Evolutionary conservation across 257 asterid genomes (phyloP).

Genomic region (Solanum peruvianum): DNA sequence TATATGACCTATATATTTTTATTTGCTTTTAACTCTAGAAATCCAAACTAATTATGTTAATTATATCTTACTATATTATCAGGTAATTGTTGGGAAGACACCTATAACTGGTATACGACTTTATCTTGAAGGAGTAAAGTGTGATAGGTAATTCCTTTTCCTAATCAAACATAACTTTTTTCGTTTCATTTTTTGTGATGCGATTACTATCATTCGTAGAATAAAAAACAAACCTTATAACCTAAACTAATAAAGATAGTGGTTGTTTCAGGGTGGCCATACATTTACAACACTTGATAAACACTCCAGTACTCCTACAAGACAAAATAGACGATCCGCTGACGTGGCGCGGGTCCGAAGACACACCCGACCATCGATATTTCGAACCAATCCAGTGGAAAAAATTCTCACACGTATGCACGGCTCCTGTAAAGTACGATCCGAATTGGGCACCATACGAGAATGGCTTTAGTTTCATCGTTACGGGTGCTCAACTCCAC

Average conservation of each 20-base stretch:
- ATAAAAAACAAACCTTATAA: background rate
- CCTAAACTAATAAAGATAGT: background rate
- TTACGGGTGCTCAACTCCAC: constrained; percentile 80
- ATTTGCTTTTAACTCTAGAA: background rate
- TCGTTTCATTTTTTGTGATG: background rate
- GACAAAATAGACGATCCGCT: constrained; percentile 8
- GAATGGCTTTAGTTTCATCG: constrained; percentile 37
- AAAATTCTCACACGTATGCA: constrained; percentile 66
- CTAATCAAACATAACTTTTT: background rate
- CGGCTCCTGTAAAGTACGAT: constrained; percentile 58
- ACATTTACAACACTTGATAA: constrained; percentile 64
- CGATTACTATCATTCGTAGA: background rate
- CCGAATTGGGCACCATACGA: constrained; percentile 31
- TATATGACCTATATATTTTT: background rate
- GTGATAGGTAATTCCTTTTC: constrained; percentile 35
- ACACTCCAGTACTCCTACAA: constrained; percentile 44
- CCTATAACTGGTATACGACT: constrained; percentile 91
- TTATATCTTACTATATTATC: background rate
- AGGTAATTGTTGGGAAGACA: constrained; percentile 51
- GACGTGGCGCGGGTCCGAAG: constrained; percentile 53
- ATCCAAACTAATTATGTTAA: background rate
- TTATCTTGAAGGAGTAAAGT: constrained; percentile 71
- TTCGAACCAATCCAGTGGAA: constrained; percentile 65
- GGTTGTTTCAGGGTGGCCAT: constrained; percentile 41
- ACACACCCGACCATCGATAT: constrained; percentile 33